Evolutionary conservation across 371 early-diverging fungal species (phyloP), one percentile per base, ranked within the genome.

Genomic region (Lichtheimia ornata): DNA sequence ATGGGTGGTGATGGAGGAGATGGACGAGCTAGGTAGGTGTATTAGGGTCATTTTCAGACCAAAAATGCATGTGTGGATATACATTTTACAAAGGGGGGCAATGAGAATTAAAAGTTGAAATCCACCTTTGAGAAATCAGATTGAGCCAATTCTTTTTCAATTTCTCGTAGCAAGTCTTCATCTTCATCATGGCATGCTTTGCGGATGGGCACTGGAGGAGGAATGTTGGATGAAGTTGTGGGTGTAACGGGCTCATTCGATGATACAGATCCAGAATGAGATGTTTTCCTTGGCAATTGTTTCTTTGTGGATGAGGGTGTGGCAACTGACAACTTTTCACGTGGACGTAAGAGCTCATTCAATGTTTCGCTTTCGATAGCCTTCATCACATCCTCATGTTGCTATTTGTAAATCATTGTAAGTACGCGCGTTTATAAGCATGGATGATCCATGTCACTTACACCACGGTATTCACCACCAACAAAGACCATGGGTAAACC

Each of bases 401-500:
- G 67, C 65, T 65, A 65, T 30, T 17, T n/a, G 11, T 6, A 17
- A 50, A 42, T 4, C 9, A 56, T 12, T 44, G 56, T 57, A 2
- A 47, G 24, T 3, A n/a, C n/a, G 15, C 6, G 4, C 47, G 47
- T 22, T 20, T 15, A 24, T 51, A 20, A 60, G 18, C 3, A 7
- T 43, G 47, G 18, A 17, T 25, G 15, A 22, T 25, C 1, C 12
- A 50, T 14, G 15, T n/a, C 14, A 65, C 72, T 69, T 64, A 76
- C 76, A 18, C 73, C 73, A 27, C 69, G 65, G 58, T 70, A 77
- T 42, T 64, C 61, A 15, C 77, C 77, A 40, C 77, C 77, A n/a
- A 77, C 72, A 64, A 77, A 77, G 22, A 77, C 62, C 30, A 70
- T 72, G 25, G 77, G 77, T 22, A 77, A 57, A 47, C 35, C 71